A percentile compares a stretch with the other conserved stretches of the same genome.
These are phyloP conservation scores for Globisporangium sylvaticum DNA, from an alignment of 352 stramenopile species.

Conservation along the genomic window DNA sequence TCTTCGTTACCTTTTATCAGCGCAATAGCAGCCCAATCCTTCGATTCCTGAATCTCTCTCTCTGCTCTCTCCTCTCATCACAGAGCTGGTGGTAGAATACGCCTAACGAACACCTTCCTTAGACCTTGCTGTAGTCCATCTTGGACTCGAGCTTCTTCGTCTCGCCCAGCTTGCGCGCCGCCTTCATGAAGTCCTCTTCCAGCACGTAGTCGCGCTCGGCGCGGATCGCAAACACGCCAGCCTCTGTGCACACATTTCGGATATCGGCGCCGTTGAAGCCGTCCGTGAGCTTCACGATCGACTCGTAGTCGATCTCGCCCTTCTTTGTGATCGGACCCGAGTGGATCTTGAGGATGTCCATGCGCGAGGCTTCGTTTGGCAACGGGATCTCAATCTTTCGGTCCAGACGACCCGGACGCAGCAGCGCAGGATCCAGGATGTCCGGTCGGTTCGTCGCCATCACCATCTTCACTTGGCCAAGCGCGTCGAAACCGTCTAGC, in stretches of 20 bases:
- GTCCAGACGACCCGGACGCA: constrained; percentile 97
- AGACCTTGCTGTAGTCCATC: constrained; percentile 99
- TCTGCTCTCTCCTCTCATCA: not conserved
- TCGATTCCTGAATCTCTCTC: not conserved
- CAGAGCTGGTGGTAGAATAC: not conserved
- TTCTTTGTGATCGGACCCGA: constrained; percentile 97
- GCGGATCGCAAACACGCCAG: constrained; percentile 98
- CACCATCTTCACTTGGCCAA: constrained; percentile 99
- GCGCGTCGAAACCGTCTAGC: constrained; percentile 98
- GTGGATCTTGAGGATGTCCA: constrained; percentile 99
- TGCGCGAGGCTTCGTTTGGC: constrained; percentile 96
- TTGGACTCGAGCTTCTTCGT: constrained; percentile 99
- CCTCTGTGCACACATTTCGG: constrained; percentile 97
- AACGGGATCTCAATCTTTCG: constrained; percentile 99
- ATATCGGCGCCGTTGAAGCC: constrained; percentile 99
- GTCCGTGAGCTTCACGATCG: constrained; percentile 98
- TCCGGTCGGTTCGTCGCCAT: constrained; percentile 99
- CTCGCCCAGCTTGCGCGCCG: constrained; percentile 97
- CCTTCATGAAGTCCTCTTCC: constrained; percentile 99
- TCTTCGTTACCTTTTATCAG: not conserved
- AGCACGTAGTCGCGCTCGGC: constrained; percentile 98
- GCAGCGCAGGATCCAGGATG: constrained; percentile 98
- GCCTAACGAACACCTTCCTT: constrained; percentile 24
- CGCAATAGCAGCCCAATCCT: not conserved
- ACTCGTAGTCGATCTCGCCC: constrained; percentile 99